Conservation (phyloP, 2,329 filamentous ascomycete genomes). For the Trichoderma sp. region DNA sequence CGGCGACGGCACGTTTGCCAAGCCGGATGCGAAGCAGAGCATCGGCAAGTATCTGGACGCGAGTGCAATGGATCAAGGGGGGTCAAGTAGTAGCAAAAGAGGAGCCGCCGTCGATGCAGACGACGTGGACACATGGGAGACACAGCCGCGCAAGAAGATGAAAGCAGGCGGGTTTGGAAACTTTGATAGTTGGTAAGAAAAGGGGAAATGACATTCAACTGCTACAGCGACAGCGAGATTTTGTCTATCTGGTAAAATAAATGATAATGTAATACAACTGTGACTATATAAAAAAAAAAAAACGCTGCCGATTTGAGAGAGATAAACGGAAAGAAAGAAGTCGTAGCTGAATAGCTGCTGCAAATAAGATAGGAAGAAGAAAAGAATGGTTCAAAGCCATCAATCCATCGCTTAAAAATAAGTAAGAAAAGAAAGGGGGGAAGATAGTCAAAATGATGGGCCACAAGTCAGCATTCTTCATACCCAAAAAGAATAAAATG, state of each 20-base stretch:
- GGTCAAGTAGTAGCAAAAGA: slow-evolving; percentile 50
- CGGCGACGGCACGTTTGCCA: slow-evolving; percentile 58
- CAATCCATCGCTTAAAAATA: neutral
- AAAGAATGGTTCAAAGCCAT: neutral
- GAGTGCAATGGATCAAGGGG: slow-evolving; percentile 36
- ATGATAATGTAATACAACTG: slow-evolving; percentile 3
- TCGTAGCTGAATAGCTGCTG: neutral
- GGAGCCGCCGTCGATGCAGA: slow-evolving; percentile 54
- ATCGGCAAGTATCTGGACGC: slow-evolving; percentile 83
- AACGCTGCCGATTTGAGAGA: neutral
- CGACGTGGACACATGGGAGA: slow-evolving; percentile 63
- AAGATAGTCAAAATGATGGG: neutral
- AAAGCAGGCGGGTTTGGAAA: slow-evolving; percentile 84
- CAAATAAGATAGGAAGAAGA: neutral
- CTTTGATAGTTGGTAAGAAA: slow-evolving; percentile 80
- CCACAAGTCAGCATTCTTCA: neutral
- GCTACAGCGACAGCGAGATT: neutral
- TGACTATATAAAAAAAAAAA: neutral
- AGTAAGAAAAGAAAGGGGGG: neutral
- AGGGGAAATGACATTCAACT: neutral
- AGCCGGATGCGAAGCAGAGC: slow-evolving; percentile 40
- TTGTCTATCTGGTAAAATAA: neutral
- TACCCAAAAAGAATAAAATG: neutral
- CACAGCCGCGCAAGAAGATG: slow-evolving; percentile 74
- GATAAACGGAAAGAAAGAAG: neutral